Evolutionary conservation across 192 early-diverging fungal genomes (phyloP), one percentile per base, ranked within the genome.

Genomic region (Entomortierella chlamydospora): DNA sequence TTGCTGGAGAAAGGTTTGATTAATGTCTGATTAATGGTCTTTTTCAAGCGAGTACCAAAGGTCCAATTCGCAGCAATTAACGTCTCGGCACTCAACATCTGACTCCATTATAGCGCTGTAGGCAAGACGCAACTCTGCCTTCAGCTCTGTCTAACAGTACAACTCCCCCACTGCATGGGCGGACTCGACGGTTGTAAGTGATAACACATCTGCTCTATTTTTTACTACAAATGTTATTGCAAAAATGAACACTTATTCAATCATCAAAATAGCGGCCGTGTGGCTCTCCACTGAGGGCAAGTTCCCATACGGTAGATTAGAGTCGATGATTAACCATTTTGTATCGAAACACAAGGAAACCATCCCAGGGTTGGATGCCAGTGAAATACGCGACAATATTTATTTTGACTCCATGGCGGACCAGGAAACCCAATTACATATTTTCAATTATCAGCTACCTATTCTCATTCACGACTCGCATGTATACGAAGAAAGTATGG

Each of bases 101-200:
- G 4, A 7, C 41, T 13, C 9, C 11, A n/a, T 22, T 59, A 28
- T 60, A 95, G 93, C 60, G 90, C 88, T 28, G 82, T 89, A 3
- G 97, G 97, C 20, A 98, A 98, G 65, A 94, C 97, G 0, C 94
- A 95, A 64, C 70, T 98, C 9, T 91, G 91, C 28, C 69, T 98
- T 54, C 97, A 98, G 72, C 72, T 97, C 34, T 89, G 90, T 34
- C 68, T 95, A 9, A 87, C 88, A 13, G 91, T 85, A 0, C 93
- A 95, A 61, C 76, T 91, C 34, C 90, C 93, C 11, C 54, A 51
- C 26, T 53, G 77, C 1, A 30, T 76, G 9, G 91, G 93, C 10
- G 90, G 89, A 0, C 81, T 92, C 13, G 83, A 82, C 10, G 90
- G 89, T 30, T 89, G 89, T 88, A 73, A 58, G 72, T 58, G 11